Evolutionary conservation across 768 basidiomycete genomes (phyloP).

Genomic region (Wakefieldia striispora): DNA sequence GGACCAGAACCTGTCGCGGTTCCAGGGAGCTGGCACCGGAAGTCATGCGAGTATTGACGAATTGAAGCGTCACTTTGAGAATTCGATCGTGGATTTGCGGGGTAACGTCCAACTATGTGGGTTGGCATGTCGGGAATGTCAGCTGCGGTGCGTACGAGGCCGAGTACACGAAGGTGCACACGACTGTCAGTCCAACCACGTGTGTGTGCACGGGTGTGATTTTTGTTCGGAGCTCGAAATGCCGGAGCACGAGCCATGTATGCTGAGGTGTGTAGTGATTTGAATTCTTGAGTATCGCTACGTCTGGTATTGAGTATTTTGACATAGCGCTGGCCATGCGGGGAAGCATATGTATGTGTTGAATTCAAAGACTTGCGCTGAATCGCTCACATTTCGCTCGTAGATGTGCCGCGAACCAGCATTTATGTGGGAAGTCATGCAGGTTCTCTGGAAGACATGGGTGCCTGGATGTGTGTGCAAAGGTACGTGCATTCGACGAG

Average conservation of each 20-base stretch:
- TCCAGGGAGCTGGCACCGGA: constrained; percentile 28
- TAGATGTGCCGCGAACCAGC: constrained; percentile 51
- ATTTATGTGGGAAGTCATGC: constrained; percentile 57
- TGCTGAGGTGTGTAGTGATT: constrained; percentile 41
- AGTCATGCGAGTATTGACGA: constrained; percentile 44
- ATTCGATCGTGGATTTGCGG: constrained; percentile 42
- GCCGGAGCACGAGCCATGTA: constrained; percentile 36
- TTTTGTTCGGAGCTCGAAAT: constrained; percentile 35
- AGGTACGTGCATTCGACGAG: constrained; percentile 32
- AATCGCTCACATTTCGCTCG: not conserved
- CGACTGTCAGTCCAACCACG: constrained; percentile 50
- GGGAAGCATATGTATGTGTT: constrained; percentile 51
- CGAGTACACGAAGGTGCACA: constrained; percentile 47
- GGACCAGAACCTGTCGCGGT: constrained; percentile 44
- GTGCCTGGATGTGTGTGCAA: constrained; percentile 51
- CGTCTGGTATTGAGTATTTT: not conserved
- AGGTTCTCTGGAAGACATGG: constrained; percentile 44
- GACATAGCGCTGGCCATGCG: constrained; percentile 51
- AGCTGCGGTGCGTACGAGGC: constrained; percentile 46
- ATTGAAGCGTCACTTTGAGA: constrained; percentile 44
- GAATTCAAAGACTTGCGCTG: accelerated
- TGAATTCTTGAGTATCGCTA: too few relatives aligned
- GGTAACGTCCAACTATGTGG: constrained; percentile 49
- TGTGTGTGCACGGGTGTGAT: constrained; percentile 43
- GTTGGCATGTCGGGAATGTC: constrained; percentile 45